phyloP scores from a whole-genome alignment of 805 yeast genomes.

The Candida palmyrensis region DNA sequence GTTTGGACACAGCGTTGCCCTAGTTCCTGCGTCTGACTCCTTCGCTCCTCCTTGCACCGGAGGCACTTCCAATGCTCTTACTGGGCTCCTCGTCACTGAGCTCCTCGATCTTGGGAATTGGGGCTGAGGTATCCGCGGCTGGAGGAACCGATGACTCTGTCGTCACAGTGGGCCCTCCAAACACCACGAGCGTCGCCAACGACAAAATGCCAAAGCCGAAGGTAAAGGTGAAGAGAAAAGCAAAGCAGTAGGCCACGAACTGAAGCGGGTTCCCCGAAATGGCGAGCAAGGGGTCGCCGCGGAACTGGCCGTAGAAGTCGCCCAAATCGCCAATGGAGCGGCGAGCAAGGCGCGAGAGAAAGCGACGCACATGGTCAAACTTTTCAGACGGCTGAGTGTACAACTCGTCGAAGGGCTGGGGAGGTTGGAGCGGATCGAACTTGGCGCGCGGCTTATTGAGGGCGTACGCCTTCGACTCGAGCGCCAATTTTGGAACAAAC shows the following conservation, averaged over 20 bases:
- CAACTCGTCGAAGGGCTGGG: slow-evolving; percentile 33
- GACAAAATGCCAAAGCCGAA: slow-evolving; percentile 41
- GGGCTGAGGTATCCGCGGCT: no score
- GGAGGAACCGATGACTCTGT: no score
- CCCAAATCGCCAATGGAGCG: slow-evolving; percentile 20
- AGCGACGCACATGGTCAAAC: no score
- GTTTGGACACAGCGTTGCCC: no score
- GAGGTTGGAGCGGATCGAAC: slow-evolving; percentile 41
- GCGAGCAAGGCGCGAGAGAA: no score
- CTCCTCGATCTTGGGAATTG: no score
- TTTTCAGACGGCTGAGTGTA: no score
- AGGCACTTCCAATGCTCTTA: no score
- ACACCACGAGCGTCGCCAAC: slow-evolving; percentile 22
- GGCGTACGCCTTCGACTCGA: slow-evolving; percentile 44
- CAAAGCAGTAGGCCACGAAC: slow-evolving; percentile 43
- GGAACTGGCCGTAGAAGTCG: slow-evolving; percentile 33
- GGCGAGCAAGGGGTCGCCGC: slow-evolving; percentile 40
- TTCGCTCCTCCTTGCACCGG: no score
- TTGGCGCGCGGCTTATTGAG: slow-evolving; percentile 36
- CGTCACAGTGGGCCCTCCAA: no score
- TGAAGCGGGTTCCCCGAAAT: slow-evolving; percentile 45
- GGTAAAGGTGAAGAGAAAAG: slow-evolving; percentile 36
- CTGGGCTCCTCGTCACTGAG: no score
- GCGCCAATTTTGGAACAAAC: slow-evolving; percentile 47
- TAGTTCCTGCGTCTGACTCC: no score